Evolutionary conservation across 2,329 filamentous ascomycete species (phyloP), one percentile per base, ranked within the genome.

Genomic region (Fusarium penzigii): DNA sequence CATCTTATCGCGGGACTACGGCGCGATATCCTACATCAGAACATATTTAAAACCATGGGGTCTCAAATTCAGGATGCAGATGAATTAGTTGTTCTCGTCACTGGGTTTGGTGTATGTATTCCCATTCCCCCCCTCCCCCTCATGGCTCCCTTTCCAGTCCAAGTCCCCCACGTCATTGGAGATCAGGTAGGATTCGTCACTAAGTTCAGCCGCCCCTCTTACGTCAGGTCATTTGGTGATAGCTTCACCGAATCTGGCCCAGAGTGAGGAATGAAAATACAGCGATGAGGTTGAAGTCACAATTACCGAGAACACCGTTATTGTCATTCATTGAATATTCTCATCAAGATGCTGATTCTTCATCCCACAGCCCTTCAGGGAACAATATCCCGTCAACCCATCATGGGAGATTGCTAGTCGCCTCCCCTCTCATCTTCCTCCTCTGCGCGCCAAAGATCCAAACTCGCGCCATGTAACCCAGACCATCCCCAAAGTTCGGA

Each of bases 321-420:
- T 25, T 7, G 20, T 25, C 20, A 25, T 4, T 25, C 20, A 7
- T 25, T 4, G 7, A 25, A 25, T 25, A 25, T 25, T 25, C 5
- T 25, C 20, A 25, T 25, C 20, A 25, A 25, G 20, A 17, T 51
- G 52, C 62, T 65, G 53, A 66, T 53, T 36, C 25, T 34, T 17
- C 29, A 39, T 38, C 13, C 25, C 17, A 48, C 55, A 93, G 89
- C 87, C 91, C 2, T 96, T 95, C 71, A 85, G 87, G 62, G 78
- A 74, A n/a, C 75, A 86, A 42, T 86, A 86, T 65, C 83, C 85
- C 29, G 75, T 86, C 53, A 96, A 96, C 67, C 90, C 91, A 9
- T 91, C 90, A 3, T 92, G 84, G 80, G 82, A 92, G 66, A 92
- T 96, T 66, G 85, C 88, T 44, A 79, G 77, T 25, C 77, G 75